Percentiles rank a stretch among this genome's conserved stretches.
These are phyloP conservation scores for Russula sp. DNA, from an alignment of 768 basidiomycete genomes.

Conservation along the genomic window DNA sequence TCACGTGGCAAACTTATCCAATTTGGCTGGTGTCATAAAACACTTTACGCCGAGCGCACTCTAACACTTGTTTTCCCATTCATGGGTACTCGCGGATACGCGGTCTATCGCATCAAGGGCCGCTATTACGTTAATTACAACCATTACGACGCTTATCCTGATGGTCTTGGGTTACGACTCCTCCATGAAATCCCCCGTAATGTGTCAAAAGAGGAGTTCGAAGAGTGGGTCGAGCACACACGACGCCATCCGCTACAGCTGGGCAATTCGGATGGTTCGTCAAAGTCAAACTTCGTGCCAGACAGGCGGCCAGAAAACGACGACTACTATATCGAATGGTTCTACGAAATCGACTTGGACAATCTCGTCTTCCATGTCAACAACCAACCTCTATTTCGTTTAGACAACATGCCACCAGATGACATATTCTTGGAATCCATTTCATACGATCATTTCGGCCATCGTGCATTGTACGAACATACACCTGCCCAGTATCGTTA, in stretches of 20 bases:
- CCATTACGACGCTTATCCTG: too few relatives aligned
- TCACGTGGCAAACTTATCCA: too few relatives aligned
- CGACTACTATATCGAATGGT: background rate
- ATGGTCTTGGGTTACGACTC: too few relatives aligned
- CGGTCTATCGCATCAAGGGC: background rate
- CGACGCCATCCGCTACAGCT: background rate
- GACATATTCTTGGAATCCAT: background rate
- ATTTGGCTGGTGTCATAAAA: too few relatives aligned
- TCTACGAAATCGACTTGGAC: constrained; percentile 1
- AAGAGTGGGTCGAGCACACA: background rate
- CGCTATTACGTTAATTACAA: background rate
- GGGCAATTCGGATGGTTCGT: background rate
- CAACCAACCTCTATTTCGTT: background rate
- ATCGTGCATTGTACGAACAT: background rate
- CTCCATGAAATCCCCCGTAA: too few relatives aligned
- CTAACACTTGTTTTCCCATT: too few relatives aligned
- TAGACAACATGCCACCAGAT: background rate
- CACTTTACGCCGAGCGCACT: too few relatives aligned
- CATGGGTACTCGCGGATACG: background rate
- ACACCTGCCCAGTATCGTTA: background rate
- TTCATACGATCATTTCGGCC: background rate
- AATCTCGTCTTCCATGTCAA: background rate
- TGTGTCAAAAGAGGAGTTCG: too few relatives aligned
- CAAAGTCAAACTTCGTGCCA: background rate
- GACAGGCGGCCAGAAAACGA: background rate